These are phyloP conservation scores for Suillus subaureus DNA, from an alignment of 768 basidiomycete genomes.

Conservation along the genomic window DNA sequence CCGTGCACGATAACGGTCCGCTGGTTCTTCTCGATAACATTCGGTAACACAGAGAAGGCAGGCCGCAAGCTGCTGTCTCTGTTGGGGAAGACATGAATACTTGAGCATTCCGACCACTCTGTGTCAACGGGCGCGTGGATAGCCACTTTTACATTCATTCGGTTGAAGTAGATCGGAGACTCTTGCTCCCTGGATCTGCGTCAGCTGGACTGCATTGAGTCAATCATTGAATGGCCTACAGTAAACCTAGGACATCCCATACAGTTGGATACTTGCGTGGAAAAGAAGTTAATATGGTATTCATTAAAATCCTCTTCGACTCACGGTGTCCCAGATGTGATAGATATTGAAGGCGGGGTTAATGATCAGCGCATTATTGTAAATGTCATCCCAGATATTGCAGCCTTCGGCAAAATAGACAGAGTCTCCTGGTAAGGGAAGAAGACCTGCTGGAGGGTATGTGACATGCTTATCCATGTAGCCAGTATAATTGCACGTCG, in stretches of 20 bases:
- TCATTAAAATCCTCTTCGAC: constrained; percentile 14
- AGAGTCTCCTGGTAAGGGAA: constrained; percentile 68
- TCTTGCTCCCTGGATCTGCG: constrained; percentile 47
- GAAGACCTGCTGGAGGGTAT: constrained; percentile 63
- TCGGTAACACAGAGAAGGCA: background rate
- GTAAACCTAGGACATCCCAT: constrained; percentile 83
- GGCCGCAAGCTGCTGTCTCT: background rate
- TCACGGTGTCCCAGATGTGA: constrained; percentile 69
- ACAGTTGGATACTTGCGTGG: constrained; percentile 53
- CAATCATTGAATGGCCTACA: constrained; percentile 42
- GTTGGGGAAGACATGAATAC: background rate
- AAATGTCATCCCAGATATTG: constrained; percentile 68
- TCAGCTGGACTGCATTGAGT: constrained; percentile 2
- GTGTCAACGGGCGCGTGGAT: no score
- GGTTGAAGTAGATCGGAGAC: constrained; percentile 70
- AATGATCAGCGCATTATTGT: constrained; percentile 56
- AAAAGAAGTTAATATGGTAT: constrained; percentile 7
- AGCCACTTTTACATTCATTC: constrained; percentile 59
- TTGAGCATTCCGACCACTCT: background rate
- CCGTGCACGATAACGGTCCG: background rate
- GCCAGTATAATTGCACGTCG: no score
- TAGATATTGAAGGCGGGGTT: constrained; percentile 82
- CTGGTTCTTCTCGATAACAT: background rate
- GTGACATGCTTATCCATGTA: constrained; percentile 61
- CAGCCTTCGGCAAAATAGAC: constrained; percentile 51